A percentile compares a stretch with the other conserved stretches of the same genome.
These are phyloP conservation scores for Drosera capensis DNA, from an alignment of 148 eudicot species.

Conservation along the genomic window DNA sequence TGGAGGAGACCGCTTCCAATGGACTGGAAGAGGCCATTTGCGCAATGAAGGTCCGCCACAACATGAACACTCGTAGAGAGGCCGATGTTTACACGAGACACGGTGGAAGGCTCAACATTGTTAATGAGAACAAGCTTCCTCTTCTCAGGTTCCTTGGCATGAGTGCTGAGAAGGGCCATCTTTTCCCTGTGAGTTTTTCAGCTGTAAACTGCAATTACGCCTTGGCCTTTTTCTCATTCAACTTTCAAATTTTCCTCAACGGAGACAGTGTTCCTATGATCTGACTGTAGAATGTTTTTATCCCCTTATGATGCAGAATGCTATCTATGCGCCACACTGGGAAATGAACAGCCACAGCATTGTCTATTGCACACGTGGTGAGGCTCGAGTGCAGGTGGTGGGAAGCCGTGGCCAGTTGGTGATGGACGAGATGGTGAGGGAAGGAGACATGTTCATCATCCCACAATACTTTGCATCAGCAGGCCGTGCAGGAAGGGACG, in stretches of 20 bases:
- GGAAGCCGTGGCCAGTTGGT: slow-evolving; percentile 28
- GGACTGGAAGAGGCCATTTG: neutral
- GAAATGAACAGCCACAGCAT: slow-evolving; percentile 39
- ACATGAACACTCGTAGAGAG: neutral
- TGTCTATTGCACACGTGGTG: too few relatives aligned
- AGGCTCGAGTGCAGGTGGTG: too few relatives aligned
- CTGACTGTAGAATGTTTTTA: too few relatives aligned
- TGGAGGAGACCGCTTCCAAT: too few relatives aligned
- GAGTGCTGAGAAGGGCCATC: neutral
- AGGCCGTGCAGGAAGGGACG: slow-evolving; percentile 31
- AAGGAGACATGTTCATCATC: slow-evolving; percentile 50
- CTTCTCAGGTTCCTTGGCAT: neutral
- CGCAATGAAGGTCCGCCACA: neutral
- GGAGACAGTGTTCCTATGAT: too few relatives aligned
- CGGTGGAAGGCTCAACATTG: neutral
- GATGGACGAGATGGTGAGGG: slow-evolving; percentile 36
- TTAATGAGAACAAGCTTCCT: neutral
- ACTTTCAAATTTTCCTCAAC: too few relatives aligned
- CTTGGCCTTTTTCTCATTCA: too few relatives aligned
- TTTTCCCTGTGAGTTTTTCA: neutral
- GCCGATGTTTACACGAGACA: neutral
- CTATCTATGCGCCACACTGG: slow-evolving; percentile 56
- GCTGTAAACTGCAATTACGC: too few relatives aligned
- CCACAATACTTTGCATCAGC: slow-evolving; percentile 45
- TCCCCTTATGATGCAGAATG: too few relatives aligned